A percentile compares a stretch with the other conserved stretches of the same genome.
These are phyloP conservation scores for Phialophora macrospora DNA, from an alignment of 2,329 filamentous ascomycete genomes.

Conservation along the genomic window DNA sequence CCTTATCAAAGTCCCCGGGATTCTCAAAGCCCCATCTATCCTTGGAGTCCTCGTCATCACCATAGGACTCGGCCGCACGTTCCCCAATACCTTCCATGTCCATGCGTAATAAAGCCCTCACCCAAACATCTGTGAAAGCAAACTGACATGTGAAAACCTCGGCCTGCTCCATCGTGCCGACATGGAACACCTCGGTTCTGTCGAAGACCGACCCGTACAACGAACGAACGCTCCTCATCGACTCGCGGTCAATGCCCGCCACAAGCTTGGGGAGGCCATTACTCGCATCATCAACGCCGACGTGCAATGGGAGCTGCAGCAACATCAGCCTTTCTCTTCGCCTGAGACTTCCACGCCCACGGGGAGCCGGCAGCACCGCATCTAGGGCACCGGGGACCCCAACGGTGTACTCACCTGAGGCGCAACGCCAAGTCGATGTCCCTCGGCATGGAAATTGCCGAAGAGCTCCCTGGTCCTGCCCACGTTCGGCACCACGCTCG, in stretches of 20 bases:
- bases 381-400: background rate
- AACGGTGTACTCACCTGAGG: background rate
- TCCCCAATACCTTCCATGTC: background rate
- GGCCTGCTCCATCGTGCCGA: background rate
- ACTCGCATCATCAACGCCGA: background rate
- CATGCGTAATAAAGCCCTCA: background rate
- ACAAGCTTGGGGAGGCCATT: background rate
- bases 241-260: background rate
- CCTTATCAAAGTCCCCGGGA: too few relatives aligned
- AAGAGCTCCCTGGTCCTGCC: background rate
- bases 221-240: background rate
- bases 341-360: background rate
- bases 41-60: background rate
- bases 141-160: background rate
- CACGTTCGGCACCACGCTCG: background rate
- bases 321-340: background rate
- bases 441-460: background rate
- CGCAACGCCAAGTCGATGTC: constrained; percentile 4
- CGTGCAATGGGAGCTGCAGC: background rate
- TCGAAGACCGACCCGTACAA: background rate
- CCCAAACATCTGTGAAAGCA: background rate
- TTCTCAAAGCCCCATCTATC: too few relatives aligned
- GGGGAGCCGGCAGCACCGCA: background rate
- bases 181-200: background rate
- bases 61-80: background rate